Conservation (phyloP, 441 rosid genomes). For the Euphorbia schlechtendalii region DNA sequence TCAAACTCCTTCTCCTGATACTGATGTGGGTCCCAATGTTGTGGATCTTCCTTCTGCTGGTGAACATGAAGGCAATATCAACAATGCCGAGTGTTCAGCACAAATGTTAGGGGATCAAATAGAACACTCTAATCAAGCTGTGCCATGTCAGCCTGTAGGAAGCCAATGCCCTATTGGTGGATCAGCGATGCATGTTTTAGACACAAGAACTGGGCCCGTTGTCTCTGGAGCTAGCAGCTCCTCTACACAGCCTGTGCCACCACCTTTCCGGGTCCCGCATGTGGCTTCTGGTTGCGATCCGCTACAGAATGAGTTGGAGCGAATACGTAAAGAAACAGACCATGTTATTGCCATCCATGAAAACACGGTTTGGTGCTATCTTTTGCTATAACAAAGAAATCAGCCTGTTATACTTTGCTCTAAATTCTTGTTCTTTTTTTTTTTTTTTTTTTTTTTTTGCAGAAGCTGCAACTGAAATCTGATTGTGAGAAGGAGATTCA, state of each 20-base stretch:
- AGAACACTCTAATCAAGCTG: constrained; percentile 22
- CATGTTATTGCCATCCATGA: constrained; percentile 33
- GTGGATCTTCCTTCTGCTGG: constrained; percentile 21
- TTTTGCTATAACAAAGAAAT: constrained; percentile 18
- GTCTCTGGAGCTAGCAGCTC: constrained; percentile 22
- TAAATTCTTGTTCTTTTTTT: constrained; percentile 1
- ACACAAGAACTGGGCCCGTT: constrained; percentile 19
- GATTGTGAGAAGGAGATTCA: constrained; percentile 63
- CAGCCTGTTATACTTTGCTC: constrained; percentile 8
- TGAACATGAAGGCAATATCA: constrained; percentile 21
- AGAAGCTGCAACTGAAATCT: constrained; percentile 43
- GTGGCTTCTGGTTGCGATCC: constrained; percentile 43
- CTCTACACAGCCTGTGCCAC: constrained; percentile 25
- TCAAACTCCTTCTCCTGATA: background rate
- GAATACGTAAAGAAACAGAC: constrained; percentile 47
- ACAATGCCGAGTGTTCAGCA: constrained; percentile 22
- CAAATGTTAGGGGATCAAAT: constrained; percentile 25
- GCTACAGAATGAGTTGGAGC: constrained; percentile 75
- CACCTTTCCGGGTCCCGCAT: constrained; percentile 29
- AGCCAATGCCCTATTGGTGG: constrained; percentile 16
- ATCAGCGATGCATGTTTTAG: constrained; percentile 18
- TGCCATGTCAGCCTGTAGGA: constrained; percentile 19
- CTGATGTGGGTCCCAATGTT: constrained; percentile 8
- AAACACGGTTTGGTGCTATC: constrained; percentile 38
- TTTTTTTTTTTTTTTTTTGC: constrained; percentile 36